A percentile compares a stretch with the other conserved stretches of the same genome.
phyloP scores from a whole-genome alignment of 202 grass and related monocot species.

The Setaria italica region DNA sequence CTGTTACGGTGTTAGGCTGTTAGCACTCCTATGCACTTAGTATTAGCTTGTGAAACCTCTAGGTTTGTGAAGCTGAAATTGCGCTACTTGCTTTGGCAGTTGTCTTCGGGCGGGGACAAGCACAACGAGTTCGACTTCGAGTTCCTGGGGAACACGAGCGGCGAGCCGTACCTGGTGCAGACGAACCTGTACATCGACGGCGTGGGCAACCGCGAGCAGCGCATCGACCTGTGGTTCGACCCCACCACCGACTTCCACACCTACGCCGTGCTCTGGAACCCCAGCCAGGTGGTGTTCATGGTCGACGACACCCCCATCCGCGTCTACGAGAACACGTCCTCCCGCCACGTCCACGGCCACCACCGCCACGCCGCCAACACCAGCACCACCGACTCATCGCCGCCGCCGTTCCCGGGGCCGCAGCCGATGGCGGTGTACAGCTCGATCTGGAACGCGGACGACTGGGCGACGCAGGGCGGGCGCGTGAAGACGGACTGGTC shows the following conservation, averaged over 20 bases:
- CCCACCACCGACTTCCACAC: conserved; percentile 91
- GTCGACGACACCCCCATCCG: conserved; percentile 94
- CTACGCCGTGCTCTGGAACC: conserved; percentile 93
- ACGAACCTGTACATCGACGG: conserved; percentile 98
- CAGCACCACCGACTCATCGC: too few species aligned
- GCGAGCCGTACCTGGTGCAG: conserved; percentile 95
- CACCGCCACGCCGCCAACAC: background rate
- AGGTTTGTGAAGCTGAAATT: background rate
- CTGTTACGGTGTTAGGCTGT: too few species aligned
- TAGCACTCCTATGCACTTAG: too few species aligned
- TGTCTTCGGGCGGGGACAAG: conserved; percentile 74
- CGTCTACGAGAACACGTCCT: conserved; percentile 66
- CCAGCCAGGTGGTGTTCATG: conserved; percentile 91
- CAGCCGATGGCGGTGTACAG: conserved; percentile 93
- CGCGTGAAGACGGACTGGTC: conserved; percentile 97
- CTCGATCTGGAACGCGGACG: conserved; percentile 98
- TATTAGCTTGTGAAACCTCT: background rate
- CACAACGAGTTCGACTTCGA: conserved; percentile 99
- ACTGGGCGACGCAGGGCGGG: conserved; percentile 94
- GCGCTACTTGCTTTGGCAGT: conserved; percentile 6
- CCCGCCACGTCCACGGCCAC: conserved; percentile 28
- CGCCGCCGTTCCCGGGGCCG: conserved; percentile 63
- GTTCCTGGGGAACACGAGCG: conserved; percentile 85
- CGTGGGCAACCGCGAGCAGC: conserved; percentile 87
- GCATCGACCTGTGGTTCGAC: conserved; percentile 99